Percentiles rank a stretch among this genome's conserved stretches.
Conservation (phyloP, 352 stramenopile genomes). For the Phytophthora aleatoria region DNA sequence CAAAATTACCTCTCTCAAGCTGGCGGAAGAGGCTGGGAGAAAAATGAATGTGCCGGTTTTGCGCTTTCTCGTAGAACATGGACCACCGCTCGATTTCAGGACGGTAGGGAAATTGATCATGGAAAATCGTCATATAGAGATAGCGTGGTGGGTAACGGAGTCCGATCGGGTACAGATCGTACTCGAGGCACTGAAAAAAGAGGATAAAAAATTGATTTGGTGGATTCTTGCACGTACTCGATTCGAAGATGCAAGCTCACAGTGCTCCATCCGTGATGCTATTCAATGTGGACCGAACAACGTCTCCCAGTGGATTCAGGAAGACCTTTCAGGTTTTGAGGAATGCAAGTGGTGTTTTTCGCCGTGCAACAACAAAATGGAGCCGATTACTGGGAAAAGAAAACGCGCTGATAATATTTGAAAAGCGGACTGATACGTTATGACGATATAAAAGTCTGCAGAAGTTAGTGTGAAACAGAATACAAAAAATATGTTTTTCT, state of each 20-base stretch:
- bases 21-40: neutral
- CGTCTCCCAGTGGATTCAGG: neutral
- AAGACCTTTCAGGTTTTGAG: neutral
- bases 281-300: neutral
- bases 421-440: too few species aligned
- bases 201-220: neutral
- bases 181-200: neutral
- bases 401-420: too few species aligned
- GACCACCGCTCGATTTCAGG: neutral
- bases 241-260: neutral
- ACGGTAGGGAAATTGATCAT: neutral
- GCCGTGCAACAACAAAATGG: neutral
- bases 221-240: neutral
- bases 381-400: too few species aligned
- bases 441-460: too few species aligned
- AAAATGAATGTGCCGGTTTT: neutral
- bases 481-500: too few species aligned
- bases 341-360: neutral
- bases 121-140: neutral
- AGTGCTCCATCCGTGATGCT: neutral
- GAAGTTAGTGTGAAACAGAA: too few species aligned
- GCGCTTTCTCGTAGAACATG: constrained; percentile 2
- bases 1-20: neutral
- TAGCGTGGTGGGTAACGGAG: constrained; percentile 1
- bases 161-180: neutral